Conservation (phyloP, 2,329 filamentous ascomycete species). For the Talaromyces funiculosus region DNA sequence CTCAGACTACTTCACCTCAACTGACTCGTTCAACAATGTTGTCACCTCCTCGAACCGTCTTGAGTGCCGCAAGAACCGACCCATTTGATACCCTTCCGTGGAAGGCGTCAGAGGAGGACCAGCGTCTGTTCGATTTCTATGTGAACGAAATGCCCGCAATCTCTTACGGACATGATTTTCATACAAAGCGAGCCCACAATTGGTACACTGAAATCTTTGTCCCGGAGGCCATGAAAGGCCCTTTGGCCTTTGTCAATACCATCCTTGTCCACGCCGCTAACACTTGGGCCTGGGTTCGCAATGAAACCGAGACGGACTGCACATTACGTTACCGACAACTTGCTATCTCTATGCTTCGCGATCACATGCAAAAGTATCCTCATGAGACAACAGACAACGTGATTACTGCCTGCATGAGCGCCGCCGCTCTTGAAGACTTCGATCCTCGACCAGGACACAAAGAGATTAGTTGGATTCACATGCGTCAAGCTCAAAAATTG, state of each 20-base stretch:
- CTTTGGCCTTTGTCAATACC: constrained; percentile 34
- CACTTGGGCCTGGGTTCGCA: constrained; percentile 34
- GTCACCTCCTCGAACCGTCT: constrained; percentile 22
- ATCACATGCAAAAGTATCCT: constrained; percentile 28
- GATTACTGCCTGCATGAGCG: constrained; percentile 36
- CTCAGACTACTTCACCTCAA: constrained; percentile 3
- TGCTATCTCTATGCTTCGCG: constrained; percentile 29
- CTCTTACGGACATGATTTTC: constrained; percentile 34
- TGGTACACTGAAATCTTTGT: constrained; percentile 37
- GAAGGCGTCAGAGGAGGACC: constrained; percentile 26
- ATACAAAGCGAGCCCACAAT: constrained; percentile 31
- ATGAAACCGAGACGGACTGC: constrained; percentile 26
- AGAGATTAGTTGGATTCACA: constrained; percentile 36
- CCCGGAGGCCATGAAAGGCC: constrained; percentile 37
- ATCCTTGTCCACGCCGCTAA: constrained; percentile 36
- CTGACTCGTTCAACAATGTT: constrained; percentile 15
- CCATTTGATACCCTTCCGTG: constrained; percentile 34
- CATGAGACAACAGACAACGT: constrained; percentile 33
- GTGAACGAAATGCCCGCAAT: constrained; percentile 36
- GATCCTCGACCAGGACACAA: constrained; percentile 35
- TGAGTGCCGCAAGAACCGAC: constrained; percentile 34
- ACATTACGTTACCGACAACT: constrained; percentile 29
- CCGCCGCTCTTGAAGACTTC: constrained; percentile 36
- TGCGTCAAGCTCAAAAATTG: constrained; percentile 35
- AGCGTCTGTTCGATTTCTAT: constrained; percentile 36